Evolutionary conservation across 1,139 yeast genomes (phyloP).

Genomic region (Kurtzmaniella quercitrusa): DNA sequence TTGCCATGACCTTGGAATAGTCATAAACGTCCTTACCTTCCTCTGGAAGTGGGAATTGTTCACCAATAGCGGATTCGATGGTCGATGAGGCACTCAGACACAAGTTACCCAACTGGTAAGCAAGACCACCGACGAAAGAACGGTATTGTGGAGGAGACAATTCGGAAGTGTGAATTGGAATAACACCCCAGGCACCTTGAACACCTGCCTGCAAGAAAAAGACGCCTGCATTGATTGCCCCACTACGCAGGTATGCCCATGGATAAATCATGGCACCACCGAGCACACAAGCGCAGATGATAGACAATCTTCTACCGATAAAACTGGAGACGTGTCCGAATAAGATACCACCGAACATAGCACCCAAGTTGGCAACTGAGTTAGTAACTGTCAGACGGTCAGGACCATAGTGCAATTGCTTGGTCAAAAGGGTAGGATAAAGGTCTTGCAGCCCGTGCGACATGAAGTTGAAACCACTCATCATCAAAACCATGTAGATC

Average conservation of each 20-base stretch:
- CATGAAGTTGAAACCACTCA: slow-evolving; percentile 42
- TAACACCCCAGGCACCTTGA: slow-evolving; percentile 87
- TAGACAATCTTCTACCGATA: slow-evolving; percentile 32
- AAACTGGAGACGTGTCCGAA: slow-evolving; percentile 34
- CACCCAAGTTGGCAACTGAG: slow-evolving; percentile 36
- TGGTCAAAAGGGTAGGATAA: slow-evolving; percentile 32
- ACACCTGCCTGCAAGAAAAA: slow-evolving; percentile 78
- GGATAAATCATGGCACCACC: slow-evolving; percentile 70
- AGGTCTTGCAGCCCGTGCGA: slow-evolving; percentile 40
- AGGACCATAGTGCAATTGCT: slow-evolving; percentile 22
- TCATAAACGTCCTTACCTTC: slow-evolving; percentile 16
- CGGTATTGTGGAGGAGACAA: slow-evolving; percentile 74
- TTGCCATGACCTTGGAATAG: slow-evolving; percentile 64
- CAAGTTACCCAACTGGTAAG: slow-evolving; percentile 81
- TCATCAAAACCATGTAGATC: slow-evolving; percentile 31
- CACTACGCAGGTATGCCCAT: slow-evolving; percentile 58
- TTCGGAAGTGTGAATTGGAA: slow-evolving; percentile 75
- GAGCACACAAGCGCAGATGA: slow-evolving; percentile 52
- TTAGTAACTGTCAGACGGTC: slow-evolving; percentile 34
- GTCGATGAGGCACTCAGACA: slow-evolving; percentile 83
- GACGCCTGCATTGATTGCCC: slow-evolving; percentile 69
- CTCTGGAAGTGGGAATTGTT: slow-evolving; percentile 47
- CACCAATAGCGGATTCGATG: slow-evolving; percentile 73
- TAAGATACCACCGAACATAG: slow-evolving; percentile 31
- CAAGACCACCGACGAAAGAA: slow-evolving; percentile 67